Evolutionary conservation across 106 monocot species (phyloP).

Genomic region (Allium sativum): DNA sequence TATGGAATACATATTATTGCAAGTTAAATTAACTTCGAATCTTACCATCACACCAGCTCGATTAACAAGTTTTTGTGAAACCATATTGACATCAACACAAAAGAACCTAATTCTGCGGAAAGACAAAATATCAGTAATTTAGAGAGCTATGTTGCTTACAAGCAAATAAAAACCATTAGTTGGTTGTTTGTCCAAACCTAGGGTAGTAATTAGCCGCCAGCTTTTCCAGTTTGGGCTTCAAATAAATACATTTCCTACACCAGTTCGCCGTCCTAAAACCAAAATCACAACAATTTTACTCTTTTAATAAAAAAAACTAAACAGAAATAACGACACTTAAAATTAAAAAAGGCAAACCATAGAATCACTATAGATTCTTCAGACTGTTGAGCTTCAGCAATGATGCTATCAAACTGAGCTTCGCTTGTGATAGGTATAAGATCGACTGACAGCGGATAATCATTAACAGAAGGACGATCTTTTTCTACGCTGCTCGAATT

Average conservation of each 20-base stretch:
- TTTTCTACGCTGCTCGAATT: neutral
- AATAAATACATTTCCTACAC: constrained; percentile 99
- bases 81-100: constrained; percentile 75
- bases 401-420: constrained; percentile 57
- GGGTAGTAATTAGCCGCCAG: constrained; percentile 80
- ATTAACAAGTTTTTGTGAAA: constrained; percentile 75
- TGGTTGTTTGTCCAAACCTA: constrained; percentile 31
- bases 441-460: constrained; percentile 36
- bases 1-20: no score
- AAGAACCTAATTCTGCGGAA: constrained; percentile 69
- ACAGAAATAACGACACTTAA: neutral
- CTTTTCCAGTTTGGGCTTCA: constrained; percentile 97
- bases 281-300: neutral
- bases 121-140: neutral
- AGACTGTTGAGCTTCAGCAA: constrained; percentile 52
- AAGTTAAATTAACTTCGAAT: neutral
- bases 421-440: constrained; percentile 48
- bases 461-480: neutral
- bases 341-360: constrained; percentile 32
- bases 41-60: constrained; percentile 89
- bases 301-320: neutral
- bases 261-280: constrained; percentile 80
- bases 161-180: neutral
- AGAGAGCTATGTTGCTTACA: neutral
- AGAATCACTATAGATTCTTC: constrained; percentile 49